Base-by-base conservation (phyloP, 1,284 basidiomycete genomes). In the Sanghuangporus baumii region DNA sequence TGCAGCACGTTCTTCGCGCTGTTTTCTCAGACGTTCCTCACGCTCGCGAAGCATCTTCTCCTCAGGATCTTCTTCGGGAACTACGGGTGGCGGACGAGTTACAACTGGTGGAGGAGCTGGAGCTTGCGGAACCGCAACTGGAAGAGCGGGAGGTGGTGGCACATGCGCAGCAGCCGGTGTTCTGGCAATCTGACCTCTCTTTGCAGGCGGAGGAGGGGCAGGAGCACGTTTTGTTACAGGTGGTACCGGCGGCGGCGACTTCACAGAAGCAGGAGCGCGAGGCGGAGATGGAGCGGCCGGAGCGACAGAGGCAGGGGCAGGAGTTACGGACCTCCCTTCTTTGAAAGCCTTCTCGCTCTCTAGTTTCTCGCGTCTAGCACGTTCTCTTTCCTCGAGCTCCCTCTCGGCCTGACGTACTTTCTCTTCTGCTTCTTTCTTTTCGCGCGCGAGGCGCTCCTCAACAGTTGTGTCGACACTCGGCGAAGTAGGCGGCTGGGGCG, bases 361-460 rank as follows among this genome's bases (percentile, higher is more conserved):
- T 34, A 96, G 72, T 63, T 88, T 81, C 71, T 88, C 88, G 66
- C 76, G 80, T 57, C 93, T 81, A 52, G 83, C 73, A 55, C 82
- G 81, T 69, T 93, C 91, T 62, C 91, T 79, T 65, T 90, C 88
- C 65, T 89, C 87, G 1, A 89, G 88, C 69, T 90, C 89, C 69
- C 82, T 83, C 71, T 95, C 91, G 0, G 91, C 91, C 47, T 80
- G 76, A 56, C 80, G 81, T 0, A 83, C 85, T 71, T 88, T 91
- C 72, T 93, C 92, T 70, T 94, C 93, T 0, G 91, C 93, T 72
- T 94, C 91, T 72, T 84, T 85, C 75, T 88, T 89, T 72, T 98
- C 95, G 69, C 87, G 81, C 31, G 85, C 87, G 1, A 97, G 79
- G 36, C 94, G 79, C 69, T 93, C 91, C 71, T 93, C 91, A 2